phyloP scores from a whole-genome alignment of 768 basidiomycete species.

The Mycena metata region DNA sequence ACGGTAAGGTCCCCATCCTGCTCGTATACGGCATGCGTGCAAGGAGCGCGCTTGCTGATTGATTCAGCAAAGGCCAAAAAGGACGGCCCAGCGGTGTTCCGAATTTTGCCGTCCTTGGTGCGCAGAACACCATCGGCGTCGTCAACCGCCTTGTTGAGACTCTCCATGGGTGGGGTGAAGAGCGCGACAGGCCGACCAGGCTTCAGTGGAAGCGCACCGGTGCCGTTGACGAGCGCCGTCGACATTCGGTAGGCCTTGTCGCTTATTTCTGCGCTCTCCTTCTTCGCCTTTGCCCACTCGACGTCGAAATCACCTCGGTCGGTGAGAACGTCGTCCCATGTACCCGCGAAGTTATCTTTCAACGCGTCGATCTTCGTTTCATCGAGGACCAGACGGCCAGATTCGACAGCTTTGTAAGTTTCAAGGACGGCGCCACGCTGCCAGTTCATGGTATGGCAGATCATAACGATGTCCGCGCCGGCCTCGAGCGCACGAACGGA shows the following conservation, averaged over 20 bases:
- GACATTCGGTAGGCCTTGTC: slow-evolving; percentile 60
- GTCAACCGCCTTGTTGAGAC: slow-evolving; percentile 75
- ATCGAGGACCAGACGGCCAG: slow-evolving; percentile 56
- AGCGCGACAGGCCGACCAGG: slow-evolving; percentile 53
- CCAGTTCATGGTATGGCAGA: slow-evolving; percentile 71
- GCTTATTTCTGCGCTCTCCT: slow-evolving; percentile 58
- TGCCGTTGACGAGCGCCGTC: slow-evolving; percentile 62
- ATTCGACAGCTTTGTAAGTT: slow-evolving; percentile 64
- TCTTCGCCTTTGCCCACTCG: slow-evolving; percentile 54
- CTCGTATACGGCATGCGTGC: slow-evolving; percentile 64
- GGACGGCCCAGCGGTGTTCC: slow-evolving; percentile 71
- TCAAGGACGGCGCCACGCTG: slow-evolving; percentile 68
- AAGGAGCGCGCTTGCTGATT: slow-evolving; percentile 49
- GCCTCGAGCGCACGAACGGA: slow-evolving; percentile 70
- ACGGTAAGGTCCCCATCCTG: slow-evolving; percentile 28
- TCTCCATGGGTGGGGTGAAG: slow-evolving; percentile 69
- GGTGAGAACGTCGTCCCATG: slow-evolving; percentile 57
- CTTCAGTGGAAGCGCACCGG: slow-evolving; percentile 53
- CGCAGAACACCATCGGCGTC: slow-evolving; percentile 62
- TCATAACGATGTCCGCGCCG: slow-evolving; percentile 82
- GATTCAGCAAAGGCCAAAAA: slow-evolving; percentile 63
- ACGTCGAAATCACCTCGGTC: slow-evolving; percentile 44
- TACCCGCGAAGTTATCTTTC: slow-evolving; percentile 65
- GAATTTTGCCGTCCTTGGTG: slow-evolving; percentile 56
- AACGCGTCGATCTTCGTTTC: slow-evolving; percentile 62